Evolutionary conservation across 2,329 filamentous ascomycete genomes (phyloP).

Genomic region (Hypoxylon sp.): DNA sequence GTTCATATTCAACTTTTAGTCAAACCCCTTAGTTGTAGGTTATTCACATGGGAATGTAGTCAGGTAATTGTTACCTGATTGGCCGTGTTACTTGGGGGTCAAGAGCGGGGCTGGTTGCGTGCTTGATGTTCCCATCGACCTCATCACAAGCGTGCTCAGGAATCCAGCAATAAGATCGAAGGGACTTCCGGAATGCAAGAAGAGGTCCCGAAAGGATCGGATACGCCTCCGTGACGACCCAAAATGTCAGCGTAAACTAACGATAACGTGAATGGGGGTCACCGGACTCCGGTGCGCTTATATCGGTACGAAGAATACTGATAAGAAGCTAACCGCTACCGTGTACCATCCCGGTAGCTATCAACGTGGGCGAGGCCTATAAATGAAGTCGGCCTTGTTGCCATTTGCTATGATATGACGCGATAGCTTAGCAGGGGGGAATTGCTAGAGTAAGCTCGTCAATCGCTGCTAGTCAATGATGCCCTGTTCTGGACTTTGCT

Average conservation of each 20-base stretch:
- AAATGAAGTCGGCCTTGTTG: not conserved
- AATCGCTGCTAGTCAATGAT: not conserved
- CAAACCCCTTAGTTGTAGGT: conserved; percentile 9
- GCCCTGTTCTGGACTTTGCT: not conserved
- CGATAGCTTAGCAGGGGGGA: not conserved
- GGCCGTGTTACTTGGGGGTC: conserved; percentile 17
- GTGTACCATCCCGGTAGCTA: not conserved
- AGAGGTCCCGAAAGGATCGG: conserved; percentile 17
- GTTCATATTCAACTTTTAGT: conserved; percentile 1
- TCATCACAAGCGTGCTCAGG: conserved; percentile 47
- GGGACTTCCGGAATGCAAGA: conserved; percentile 7
- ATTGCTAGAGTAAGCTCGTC: not conserved
- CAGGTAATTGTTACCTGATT: conserved; percentile 13
- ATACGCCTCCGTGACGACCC: conserved; percentile 4
- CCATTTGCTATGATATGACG: conserved; percentile 20
- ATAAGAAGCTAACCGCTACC: not conserved
- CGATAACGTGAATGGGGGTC: not conserved
- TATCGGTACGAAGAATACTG: not conserved
- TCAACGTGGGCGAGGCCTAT: not conserved
- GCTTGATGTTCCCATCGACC: conserved; percentile 44
- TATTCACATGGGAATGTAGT: not conserved
- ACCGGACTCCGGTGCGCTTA: not conserved
- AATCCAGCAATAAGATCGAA: conserved; percentile 25
- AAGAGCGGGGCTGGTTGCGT: conserved; percentile 40
- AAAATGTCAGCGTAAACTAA: not conserved